Percentiles rank a stretch among this genome's conserved stretches.
These are phyloP conservation scores for Gyromitra esculenta DNA, from an alignment of 2,329 filamentous ascomycete genomes.

Conservation along the genomic window DNA sequence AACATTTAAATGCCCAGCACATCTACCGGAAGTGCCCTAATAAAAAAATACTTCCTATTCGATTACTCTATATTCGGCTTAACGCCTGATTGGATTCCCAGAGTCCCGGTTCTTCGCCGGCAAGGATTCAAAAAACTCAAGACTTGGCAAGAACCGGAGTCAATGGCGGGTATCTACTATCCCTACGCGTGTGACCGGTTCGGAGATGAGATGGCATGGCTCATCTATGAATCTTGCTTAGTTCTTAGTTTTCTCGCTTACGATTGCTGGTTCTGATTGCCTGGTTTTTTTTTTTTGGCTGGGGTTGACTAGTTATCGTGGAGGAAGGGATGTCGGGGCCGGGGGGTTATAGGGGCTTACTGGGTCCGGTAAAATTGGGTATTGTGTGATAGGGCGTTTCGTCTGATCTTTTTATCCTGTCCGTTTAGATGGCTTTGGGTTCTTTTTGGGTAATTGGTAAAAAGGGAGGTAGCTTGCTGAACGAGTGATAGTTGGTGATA, in stretches of 20 bases:
- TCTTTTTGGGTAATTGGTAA: neutral
- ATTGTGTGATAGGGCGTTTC: neutral
- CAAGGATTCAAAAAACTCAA: neutral
- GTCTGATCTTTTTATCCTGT: neutral
- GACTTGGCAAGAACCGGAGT: neutral
- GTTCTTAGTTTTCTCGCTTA: neutral
- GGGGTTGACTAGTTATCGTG: neutral
- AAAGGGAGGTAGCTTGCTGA: neutral
- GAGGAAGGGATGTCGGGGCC: neutral
- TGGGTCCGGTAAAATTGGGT: neutral
- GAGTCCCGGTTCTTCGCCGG: neutral
- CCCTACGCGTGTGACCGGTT: neutral
- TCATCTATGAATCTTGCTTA: neutral
- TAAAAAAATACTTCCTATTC: neutral
- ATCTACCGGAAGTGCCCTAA: neutral
- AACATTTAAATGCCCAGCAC: neutral
- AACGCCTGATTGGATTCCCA: neutral
- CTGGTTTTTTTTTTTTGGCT: neutral
- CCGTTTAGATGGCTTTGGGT: neutral
- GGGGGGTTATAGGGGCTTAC: neutral
- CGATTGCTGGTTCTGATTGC: neutral
- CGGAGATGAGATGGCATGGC: neutral
- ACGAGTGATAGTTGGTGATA: neutral
- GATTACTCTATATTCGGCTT: neutral
- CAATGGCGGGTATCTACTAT: too few species aligned